Percentiles rank a stretch among this genome's conserved stretches.
These are phyloP conservation scores for Sporothrix protearum DNA, from an alignment of 2,329 filamentous ascomycete genomes.

Conservation along the genomic window DNA sequence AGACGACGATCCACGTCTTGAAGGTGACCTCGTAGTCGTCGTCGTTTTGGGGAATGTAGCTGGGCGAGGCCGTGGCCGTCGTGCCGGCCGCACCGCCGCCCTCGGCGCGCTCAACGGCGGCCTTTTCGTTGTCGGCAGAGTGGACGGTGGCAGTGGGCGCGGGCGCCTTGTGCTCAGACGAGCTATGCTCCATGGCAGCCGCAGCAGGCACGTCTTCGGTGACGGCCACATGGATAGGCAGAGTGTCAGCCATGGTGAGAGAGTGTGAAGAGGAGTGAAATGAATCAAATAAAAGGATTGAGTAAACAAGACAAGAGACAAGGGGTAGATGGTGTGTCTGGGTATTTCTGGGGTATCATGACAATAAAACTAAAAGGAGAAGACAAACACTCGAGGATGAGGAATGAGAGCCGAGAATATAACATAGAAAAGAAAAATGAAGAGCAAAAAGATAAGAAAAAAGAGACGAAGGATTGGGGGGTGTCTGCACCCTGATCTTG, in stretches of 20 bases:
- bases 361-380: background rate
- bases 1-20: conserved; percentile 41
- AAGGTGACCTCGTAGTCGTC: conserved; percentile 40
- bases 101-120: conserved; percentile 13
- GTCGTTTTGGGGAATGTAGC: conserved; percentile 35
- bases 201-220: background rate
- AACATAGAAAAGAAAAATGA: background rate
- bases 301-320: background rate
- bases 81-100: background rate
- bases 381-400: background rate
- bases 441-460: too few species aligned
- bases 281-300: background rate
- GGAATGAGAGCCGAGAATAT: background rate
- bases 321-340: background rate
- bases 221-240: background rate
- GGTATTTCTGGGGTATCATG: conserved; percentile 8
- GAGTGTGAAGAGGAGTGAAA: background rate
- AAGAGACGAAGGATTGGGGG: background rate
- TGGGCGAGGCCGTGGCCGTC: background rate
- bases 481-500: conserved; percentile 3
- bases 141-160: background rate
- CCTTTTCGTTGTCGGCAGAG: conserved; percentile 11
- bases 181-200: background rate
- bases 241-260: background rate
- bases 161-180: background rate